Base-by-base conservation (phyloP, 768 basidiomycete genomes). In the Clavulina sp. region DNA sequence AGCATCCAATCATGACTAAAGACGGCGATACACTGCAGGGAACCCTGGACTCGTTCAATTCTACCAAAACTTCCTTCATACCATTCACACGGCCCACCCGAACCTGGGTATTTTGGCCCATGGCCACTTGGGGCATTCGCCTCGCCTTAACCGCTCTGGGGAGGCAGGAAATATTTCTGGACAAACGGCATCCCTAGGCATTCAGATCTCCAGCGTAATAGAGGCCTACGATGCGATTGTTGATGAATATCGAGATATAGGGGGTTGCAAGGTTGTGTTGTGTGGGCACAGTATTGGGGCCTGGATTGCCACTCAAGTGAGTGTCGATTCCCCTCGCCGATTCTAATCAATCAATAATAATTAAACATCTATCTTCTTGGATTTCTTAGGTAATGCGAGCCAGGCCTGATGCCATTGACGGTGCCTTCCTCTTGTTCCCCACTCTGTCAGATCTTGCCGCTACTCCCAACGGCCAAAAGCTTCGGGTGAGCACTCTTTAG, bases 261-360 rank as follows among this genome's bases (percentile, higher is more conserved):
- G 13, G 43, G 26, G 26, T 1, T 29, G 53, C 2, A 69, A 62
- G 52, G 60, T 78, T 24, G 61, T 78, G 18, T 23, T 81, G 0
- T 59, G 71, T 23, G 80, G 77, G 5, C 84, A 87, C 56, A 84
- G 81, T 52, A 73, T 86, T 13, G 84, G 84, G 1, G 64, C 74
- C 2, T 88, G 82, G 81, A 66, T 87, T 49, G 61, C 71, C 3
- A 59, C 75, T 29, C 75, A 84, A 68, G 79, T 75, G 30, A 57
- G 32, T 49, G 52, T 29, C 26, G 52, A 33, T 52, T 28, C 32
- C 1, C 9, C 16, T 46, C 16, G 43, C 43, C 26, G 13, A 13
- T 28, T 9, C 13, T 1, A 9, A 9, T 16, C 16, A 46, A 24
- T 9, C 13, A 1, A 38, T 38, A 19, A 19, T 38, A 38, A 38